A percentile compares a stretch with the other conserved stretches of the same genome.
These are phyloP conservation scores for Lachnellula arida DNA, from an alignment of 2,329 filamentous ascomycete species.

Conservation along the genomic window DNA sequence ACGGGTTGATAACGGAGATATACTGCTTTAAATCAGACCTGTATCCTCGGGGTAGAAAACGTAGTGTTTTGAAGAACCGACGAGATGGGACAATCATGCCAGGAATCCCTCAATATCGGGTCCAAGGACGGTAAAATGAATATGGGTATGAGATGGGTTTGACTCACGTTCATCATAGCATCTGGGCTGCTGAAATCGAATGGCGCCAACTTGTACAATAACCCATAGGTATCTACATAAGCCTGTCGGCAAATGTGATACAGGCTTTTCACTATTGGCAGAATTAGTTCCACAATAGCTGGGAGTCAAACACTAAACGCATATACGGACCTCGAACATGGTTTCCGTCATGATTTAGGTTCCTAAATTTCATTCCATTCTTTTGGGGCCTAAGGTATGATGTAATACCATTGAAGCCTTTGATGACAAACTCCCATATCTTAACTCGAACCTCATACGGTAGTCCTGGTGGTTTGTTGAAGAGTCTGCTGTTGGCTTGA, in stretches of 20 bases:
- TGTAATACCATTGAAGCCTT: not conserved
- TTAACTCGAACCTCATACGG: not conserved
- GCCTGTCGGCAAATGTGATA: slow-evolving; percentile 9
- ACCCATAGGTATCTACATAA: slow-evolving; percentile 9
- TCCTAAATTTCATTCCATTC: slow-evolving; percentile 9
- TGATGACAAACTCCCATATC: slow-evolving; percentile 8
- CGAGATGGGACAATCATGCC: no score
- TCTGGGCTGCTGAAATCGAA: slow-evolving; percentile 6
- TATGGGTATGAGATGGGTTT: not conserved
- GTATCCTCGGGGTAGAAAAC: not conserved
- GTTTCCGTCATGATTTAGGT: not conserved
- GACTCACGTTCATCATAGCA: slow-evolving; percentile 5
- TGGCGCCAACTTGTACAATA: slow-evolving; percentile 5
- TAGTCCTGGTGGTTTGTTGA: not conserved
- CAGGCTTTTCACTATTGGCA: slow-evolving; percentile 2
- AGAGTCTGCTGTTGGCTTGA: not conserved
- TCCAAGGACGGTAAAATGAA: no score
- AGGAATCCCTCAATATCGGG: no score
- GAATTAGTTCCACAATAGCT: not conserved
- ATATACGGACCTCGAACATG: not conserved
- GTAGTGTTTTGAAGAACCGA: no score
- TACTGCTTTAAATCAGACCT: not conserved
- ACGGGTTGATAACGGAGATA: slow-evolving; percentile 10
- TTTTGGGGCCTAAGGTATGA: slow-evolving; percentile 4
- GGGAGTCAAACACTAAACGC: no score